Evolutionary conservation across 768 basidiomycete genomes (phyloP), one percentile per base, ranked within the genome.

Genomic region (Naematelia encephala): DNA sequence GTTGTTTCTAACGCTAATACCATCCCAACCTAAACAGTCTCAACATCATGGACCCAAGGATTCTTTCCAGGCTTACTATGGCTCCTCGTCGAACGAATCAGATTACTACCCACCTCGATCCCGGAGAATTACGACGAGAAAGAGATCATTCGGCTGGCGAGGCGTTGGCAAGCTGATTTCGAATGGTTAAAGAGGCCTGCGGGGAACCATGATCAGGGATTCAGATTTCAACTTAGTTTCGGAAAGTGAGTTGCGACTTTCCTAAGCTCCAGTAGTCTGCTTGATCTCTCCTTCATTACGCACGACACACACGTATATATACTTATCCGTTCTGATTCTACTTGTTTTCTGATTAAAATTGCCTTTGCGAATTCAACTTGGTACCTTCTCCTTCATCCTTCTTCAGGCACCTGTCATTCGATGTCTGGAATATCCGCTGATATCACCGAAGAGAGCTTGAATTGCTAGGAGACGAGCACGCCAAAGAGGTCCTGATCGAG

Each of bases 41-140:
- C 42, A 8, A 63, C 59, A 43, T 56, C 62, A 1, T 70, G 67
- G 69, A 73, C 71, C 8, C 59, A 68, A 25, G 71, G 71, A 3
- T 70, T 70, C 65, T 70, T 70, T 47, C 69, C 69, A 13, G 71
- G 69, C 14, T 49, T 62, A 14, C 55, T 73, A 13, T 73, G 71
- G 71, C 56, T 68, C 0, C 63, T 73, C 8, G 67, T 61, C 27
- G 71, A 73, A 50, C 68, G 69, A 21, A n/a, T 29, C 8, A 26
- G 44, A 2, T 60, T 70, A 1, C 50, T 60, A 16, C 66, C 62
- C 12, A 29, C 44, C 5, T 54, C 54, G 19, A 55, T 70, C 39
- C 57, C 60, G 16, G 14, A 54, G 3, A 49, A 43, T 23, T 69
- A 64, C 42, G 47, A 48, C 34, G 53, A 60, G 29, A 63, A 65